phyloP scores from a whole-genome alignment of 2,329 filamentous ascomycete genomes.

The Fusarium bactridioides region DNA sequence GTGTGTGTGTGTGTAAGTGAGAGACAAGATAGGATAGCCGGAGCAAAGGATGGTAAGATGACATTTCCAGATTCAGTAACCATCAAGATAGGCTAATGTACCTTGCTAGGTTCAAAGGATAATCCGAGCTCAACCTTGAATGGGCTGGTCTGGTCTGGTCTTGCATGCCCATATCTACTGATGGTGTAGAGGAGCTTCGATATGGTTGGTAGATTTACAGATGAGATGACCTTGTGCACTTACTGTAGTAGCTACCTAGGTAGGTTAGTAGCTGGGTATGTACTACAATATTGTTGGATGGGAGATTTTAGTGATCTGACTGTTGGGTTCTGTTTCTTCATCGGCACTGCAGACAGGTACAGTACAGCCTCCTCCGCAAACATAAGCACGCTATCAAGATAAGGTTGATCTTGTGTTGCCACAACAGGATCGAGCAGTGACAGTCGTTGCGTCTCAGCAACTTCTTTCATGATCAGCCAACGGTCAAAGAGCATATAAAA shows the following conservation, averaged over 20 bases:
- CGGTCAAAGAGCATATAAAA: neutral
- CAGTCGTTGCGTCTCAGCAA: neutral
- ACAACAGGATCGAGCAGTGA: neutral
- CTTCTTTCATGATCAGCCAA: neutral
- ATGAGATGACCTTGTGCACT: neutral
- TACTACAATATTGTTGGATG: neutral
- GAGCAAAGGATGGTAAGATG: neutral
- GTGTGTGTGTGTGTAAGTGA: neutral
- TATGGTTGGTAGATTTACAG: conserved; percentile 16
- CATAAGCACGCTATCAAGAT: conserved; percentile 21
- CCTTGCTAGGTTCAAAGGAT: conserved; percentile 8
- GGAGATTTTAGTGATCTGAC: conserved; percentile 5
- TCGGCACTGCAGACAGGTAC: neutral
- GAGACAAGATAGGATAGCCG: conserved; percentile 4
- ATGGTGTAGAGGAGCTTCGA: conserved; percentile 18
- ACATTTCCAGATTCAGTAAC: neutral
- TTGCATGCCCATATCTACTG: neutral
- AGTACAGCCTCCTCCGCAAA: conserved; percentile 20
- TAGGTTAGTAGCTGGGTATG: too few species aligned
- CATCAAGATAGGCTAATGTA: conserved; percentile 23
- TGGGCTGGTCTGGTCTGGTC: neutral
- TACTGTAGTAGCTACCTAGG: too few species aligned
- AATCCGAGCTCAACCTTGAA: conserved; percentile 8
- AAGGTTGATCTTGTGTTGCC: conserved; percentile 13
- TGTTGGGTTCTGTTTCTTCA: conserved; percentile 1